phyloP scores from a whole-genome alignment of 352 stramenopile genomes.

The Globisporangium cylindrosporum region DNA sequence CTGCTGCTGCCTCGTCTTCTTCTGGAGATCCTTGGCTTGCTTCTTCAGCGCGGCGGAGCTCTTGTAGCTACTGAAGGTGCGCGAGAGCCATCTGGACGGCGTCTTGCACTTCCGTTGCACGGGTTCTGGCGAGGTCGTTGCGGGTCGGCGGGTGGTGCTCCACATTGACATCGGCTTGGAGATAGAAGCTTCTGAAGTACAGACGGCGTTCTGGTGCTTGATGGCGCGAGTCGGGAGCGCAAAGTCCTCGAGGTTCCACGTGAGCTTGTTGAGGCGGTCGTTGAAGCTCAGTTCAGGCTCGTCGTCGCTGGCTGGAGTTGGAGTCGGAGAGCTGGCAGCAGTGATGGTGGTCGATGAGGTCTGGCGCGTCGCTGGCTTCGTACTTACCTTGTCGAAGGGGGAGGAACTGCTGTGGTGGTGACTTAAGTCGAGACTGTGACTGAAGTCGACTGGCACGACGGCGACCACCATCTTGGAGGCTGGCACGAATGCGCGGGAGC shows the following conservation, averaged over 20 bases:
- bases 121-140: not conserved
- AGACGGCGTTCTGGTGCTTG: not conserved
- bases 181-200: not conserved
- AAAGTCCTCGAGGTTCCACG: not conserved
- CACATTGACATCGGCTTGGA: not conserved
- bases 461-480: not conserved
- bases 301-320: not conserved
- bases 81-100: not conserved
- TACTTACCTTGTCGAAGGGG: not conserved
- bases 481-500: not conserved
- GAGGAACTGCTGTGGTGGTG: not conserved
- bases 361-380: not conserved
- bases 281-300: not conserved
- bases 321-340: not conserved
- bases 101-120: not conserved
- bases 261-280: not conserved
- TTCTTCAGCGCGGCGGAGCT: not conserved
- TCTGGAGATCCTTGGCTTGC: not conserved
- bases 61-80: not conserved
- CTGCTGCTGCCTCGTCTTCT: not conserved
- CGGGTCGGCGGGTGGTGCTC: not conserved
- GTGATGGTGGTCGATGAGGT: not conserved
- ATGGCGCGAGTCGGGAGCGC: not conserved
- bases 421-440: not conserved
- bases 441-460: not conserved